Evolutionary conservation across 495 filamentous ascomycete genomes (phyloP), one percentile per base, ranked within the genome.

Genomic region (Chaetomium cochliodes): DNA sequence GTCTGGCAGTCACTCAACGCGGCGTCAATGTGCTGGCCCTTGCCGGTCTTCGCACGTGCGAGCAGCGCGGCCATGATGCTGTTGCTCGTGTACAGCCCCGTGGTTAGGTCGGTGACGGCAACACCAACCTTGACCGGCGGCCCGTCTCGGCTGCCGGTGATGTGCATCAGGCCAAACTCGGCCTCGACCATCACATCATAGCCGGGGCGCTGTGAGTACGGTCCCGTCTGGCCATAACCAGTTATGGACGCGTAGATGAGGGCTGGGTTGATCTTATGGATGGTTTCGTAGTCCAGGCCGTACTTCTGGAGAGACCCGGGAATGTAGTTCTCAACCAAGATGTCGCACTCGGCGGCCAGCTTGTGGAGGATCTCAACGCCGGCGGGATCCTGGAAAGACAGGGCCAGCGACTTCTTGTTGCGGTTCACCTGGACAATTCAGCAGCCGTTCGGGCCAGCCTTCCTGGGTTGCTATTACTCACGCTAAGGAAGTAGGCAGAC

Each of bases 141-240:
- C 0, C 94, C 92, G 62, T 96, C 91, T 67, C 91, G 79, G 49
- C 82, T 81, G 13, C 94, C 94, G 0, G 94, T 98, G 60, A 98
- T 98, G 73, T 98, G 96, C 94, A 98, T 98, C 61, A 98, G 72
- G 6, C 94, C 94, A 80, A 98, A 92, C 75, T 98, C 94, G 49
- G 93, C 96, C 77, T 98, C 94, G 0, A 98, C 96, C 92, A 98
- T 98, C 63, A 98, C 96, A 76, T 98, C 94, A 79, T 98, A 98
- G 13, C 94, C 94, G 11, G 94, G 92, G 8, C 96, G 85, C 53
- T 87, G 85, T 20, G 88, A 88, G 75, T 96, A 97, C 0, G 96
- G 96, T 0, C 94, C 94, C 2, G 90, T 96, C 74, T 98, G 94
- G 4, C 94, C 94, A 62, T 86, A 87, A 16, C 86, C 86, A 0